Base-by-base conservation (phyloP, 345 rosid genomes). In the Eucalyptus brandiana region DNA sequence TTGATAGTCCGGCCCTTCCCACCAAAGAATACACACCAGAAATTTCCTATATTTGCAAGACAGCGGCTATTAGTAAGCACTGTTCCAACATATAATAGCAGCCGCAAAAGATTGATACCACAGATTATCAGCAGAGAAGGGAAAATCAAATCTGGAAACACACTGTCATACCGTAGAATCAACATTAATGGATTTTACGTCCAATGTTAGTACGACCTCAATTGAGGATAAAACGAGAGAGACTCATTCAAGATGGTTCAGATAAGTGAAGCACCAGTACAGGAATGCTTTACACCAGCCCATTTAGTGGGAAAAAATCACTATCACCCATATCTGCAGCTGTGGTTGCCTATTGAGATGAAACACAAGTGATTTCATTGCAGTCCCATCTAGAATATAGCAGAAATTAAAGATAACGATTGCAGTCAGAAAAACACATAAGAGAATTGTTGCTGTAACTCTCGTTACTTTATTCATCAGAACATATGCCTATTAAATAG, bases 11-110 rank as follows among this genome's bases (percentile, higher is more conserved):
- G 92, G 40, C 99, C 97, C 16, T 94, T 92, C 69, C 98, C 99
- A 87, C 99, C 98, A 88, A 96, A 97, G 92, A 94, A 90, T 95
- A 95, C 50, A 89, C 92, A 86, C 97, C 96, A n/a, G 98, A 96
- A 56, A 85, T 89, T 90, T 94, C 96, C 99, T 96, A 90, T 90
- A 89, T n/a, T 19, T 88, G 76, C 87, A 65, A 69, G 40, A 87
- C 51, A 37, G 34, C 21, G 50, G 53, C 51, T 30, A 86, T 50
- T 50, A n/a, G 62, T n/a, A 88, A 50, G 67, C 19, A 58, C 45
- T 60, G 88, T 12, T 91, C 23, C 45, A 60, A 86, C 87, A 32
- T 18, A 37, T 23, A 19, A 76, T 37, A 17, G 88, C 8, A 65
- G 24, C 28, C 45, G 32, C 87, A 58, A 17, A 76, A 32, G 8